Conservation (phyloP, 2,329 filamentous ascomycete genomes). For the Colletotrichum destructivum region DNA sequence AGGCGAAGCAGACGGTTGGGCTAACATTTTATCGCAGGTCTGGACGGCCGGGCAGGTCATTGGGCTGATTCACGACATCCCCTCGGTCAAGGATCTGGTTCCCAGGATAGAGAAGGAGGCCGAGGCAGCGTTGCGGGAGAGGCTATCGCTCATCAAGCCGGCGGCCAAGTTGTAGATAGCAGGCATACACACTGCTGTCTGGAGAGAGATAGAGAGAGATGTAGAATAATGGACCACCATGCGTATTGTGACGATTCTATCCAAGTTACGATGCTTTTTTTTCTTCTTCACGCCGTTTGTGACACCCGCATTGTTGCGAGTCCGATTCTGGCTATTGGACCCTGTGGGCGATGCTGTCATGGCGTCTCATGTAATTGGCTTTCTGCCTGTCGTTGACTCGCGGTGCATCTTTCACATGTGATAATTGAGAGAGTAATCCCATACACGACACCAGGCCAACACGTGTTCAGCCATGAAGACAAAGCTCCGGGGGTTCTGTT, state of each 20-base stretch:
- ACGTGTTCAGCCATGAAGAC: slow-evolving; percentile 22
- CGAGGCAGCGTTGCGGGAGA: slow-evolving; percentile 74
- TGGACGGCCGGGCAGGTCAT: slow-evolving; percentile 99
- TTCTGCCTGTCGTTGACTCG: slow-evolving; percentile 31
- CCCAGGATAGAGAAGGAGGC: slow-evolving; percentile 85
- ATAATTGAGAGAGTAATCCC: slow-evolving; percentile 12
- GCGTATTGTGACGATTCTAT: slow-evolving; percentile 1
- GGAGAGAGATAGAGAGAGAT: slow-evolving; percentile 11
- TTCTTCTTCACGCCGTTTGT: neutral
- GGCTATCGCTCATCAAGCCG: slow-evolving; percentile 68
- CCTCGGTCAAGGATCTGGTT: slow-evolving; percentile 79
- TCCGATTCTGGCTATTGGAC: neutral
- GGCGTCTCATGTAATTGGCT: slow-evolving; percentile 10
- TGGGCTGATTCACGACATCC: slow-evolving; percentile 86
- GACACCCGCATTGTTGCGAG: neutral
- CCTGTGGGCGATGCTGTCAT: neutral
- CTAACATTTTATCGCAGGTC: slow-evolving; percentile 67
- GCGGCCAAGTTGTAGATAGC: slow-evolving; percentile 70
- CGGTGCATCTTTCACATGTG: slow-evolving; percentile 37
- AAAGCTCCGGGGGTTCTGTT: slow-evolving; percentile 2
- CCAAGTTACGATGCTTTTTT: neutral
- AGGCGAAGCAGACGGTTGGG: slow-evolving; percentile 15
- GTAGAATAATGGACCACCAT: slow-evolving; percentile 10
- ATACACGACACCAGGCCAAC: slow-evolving; percentile 26
- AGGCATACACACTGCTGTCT: neutral